Evolutionary conservation across 2,329 filamentous ascomycete species (phyloP).

Genomic region (Catunica adiposa): DNA sequence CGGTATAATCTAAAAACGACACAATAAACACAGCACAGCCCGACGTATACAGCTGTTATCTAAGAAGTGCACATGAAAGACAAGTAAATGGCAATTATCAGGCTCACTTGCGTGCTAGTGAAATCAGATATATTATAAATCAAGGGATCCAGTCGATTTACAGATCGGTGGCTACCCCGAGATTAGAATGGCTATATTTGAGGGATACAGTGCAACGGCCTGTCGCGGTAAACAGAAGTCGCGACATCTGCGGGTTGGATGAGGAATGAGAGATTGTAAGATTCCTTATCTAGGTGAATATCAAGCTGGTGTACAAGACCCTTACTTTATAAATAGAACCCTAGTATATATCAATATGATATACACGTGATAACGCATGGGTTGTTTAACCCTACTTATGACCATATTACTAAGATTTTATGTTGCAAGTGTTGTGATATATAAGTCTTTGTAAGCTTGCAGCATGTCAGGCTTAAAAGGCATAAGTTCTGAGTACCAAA

Average conservation of each 20-base stretch:
- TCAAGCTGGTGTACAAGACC: background rate
- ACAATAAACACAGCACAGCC: too few relatives aligned
- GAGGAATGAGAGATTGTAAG: constrained; percentile 5
- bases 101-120: constrained; percentile 1
- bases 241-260: constrained; percentile 5
- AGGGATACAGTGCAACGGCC: background rate
- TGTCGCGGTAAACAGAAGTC: background rate
- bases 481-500: too few relatives aligned
- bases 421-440: too few relatives aligned
- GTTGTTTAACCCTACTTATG: background rate
- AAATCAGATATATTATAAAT: constrained; percentile 4
- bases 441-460: too few relatives aligned
- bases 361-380: too few relatives aligned
- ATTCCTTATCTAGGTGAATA: constrained; percentile 2
- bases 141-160: background rate
- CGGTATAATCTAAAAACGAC: too few relatives aligned
- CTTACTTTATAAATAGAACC: background rate
- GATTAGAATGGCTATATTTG: background rate
- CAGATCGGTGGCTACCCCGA: background rate
- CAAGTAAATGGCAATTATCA: background rate
- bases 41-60: too few relatives aligned
- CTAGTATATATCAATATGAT: background rate
- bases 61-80: background rate
- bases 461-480: too few relatives aligned
- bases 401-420: too few relatives aligned